phyloP scores from a whole-genome alignment of 2,329 filamentous ascomycete genomes.

The Bipolaris bicolor region DNA sequence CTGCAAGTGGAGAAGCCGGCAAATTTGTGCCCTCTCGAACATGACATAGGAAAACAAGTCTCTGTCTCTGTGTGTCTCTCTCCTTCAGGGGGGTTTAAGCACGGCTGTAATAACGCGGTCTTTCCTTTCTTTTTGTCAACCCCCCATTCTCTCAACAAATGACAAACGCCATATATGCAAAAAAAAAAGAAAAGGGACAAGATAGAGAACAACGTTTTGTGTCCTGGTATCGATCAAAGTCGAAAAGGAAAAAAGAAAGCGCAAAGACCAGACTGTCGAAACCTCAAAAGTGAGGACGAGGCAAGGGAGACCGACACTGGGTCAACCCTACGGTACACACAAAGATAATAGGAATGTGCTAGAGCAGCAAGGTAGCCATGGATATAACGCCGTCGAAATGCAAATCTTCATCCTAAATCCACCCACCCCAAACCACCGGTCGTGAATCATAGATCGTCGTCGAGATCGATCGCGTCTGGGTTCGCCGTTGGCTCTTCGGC shows the following conservation, averaged over 20 bases:
- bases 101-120: not conserved
- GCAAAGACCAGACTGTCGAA: constrained; percentile 15
- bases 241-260: constrained; percentile 10
- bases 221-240: constrained; percentile 18
- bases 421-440: constrained; percentile 16
- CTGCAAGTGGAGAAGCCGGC: not conserved
- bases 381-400: constrained; percentile 18
- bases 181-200: constrained; percentile 7
- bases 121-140: not conserved
- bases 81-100: not conserved
- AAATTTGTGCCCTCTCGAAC: constrained; percentile 1
- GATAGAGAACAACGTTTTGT: constrained; percentile 6
- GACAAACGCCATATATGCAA: constrained; percentile 18
- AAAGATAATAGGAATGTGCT: constrained; percentile 13
- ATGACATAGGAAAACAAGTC: constrained; percentile 6
- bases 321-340: constrained; percentile 11
- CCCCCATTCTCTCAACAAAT: not conserved
- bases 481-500: constrained; percentile 63
- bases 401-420: constrained; percentile 17
- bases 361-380: constrained; percentile 13
- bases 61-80: not conserved
- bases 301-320: constrained; percentile 12
- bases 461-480: constrained; percentile 83
- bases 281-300: constrained; percentile 10
- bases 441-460: constrained; percentile 46